Evolutionary conservation across 23 red algal species (phyloP), one percentile per base, ranked within the genome.

Genomic region (Gracilariopsis chorda): DNA sequence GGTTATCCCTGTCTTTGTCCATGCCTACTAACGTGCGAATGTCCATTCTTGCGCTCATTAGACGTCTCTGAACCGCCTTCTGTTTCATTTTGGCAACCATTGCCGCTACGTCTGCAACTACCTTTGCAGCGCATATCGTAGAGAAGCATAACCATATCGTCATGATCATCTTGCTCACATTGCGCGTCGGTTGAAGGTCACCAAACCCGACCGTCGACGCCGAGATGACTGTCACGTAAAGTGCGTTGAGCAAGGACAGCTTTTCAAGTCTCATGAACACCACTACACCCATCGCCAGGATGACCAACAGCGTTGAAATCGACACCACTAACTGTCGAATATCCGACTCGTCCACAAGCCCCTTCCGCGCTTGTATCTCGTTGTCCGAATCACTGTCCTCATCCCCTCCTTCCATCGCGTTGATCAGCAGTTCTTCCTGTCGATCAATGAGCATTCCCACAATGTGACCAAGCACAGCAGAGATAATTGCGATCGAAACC

Each of bases 111-210:
- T 95, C 92, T 7, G 40, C 74, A 43, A 95, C 44, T 73, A 90
- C 70, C 63, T 95, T 95, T 16, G 65, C 92, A 14, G 87, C 68
- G 20, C n/a, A 70, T 16, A 95, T 81, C 20, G 92, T 95, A 7
- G 92, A 89, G 39, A 95, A 88, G 64, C 74, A 77, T 44, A 95
- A 73, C 92, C 92, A 95, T 11, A 95, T 84, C 34, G 92, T 90
- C 72, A 88, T 87, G 27, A 90, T 73, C 16, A 62, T 44, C 34
- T 87, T 83, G 40, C 75, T 60, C 29, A 43, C 16, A 30, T 77
- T 70, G 7, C 56, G 59, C 62, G 79, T 80, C 24, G 92, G 92
- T 47, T 88, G 83, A 32, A 70, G 60, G 56, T 95, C 92, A 0
- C 92, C 92, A 37, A 90, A 95, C 39, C 92, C 92, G 37, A 95